A percentile compares a stretch with the other conserved stretches of the same genome.
These are phyloP conservation scores for Yamadazyma nakazawae DNA, from an alignment of 805 yeast species.

Conservation along the genomic window DNA sequence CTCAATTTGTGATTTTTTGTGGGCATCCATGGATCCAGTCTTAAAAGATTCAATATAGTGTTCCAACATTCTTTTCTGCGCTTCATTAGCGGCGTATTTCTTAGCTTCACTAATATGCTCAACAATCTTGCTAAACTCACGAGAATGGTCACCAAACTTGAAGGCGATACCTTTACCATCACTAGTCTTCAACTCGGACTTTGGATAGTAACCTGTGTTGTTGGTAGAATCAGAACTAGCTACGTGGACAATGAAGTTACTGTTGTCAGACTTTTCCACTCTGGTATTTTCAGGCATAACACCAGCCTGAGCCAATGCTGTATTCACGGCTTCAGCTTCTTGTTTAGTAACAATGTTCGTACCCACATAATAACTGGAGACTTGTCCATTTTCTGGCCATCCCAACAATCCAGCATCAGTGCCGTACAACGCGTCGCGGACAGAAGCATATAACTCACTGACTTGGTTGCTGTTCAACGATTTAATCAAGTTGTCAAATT, in stretches of 20 bases:
- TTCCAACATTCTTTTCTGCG: constrained; percentile 62
- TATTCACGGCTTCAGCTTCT: constrained; percentile 66
- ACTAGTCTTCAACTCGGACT: constrained; percentile 26
- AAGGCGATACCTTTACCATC: constrained; percentile 45
- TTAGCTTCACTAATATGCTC: constrained; percentile 55
- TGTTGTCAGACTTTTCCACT: constrained; percentile 51
- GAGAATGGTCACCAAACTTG: constrained; percentile 74
- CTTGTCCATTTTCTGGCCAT: constrained; percentile 73
- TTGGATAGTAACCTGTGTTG: constrained; percentile 52
- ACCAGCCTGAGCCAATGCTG: constrained; percentile 58
- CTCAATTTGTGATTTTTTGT: constrained; percentile 74
- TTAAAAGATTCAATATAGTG: constrained; percentile 66
- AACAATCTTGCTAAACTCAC: constrained; percentile 61
- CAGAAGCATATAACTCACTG: constrained; percentile 36
- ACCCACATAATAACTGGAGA: constrained; percentile 67
- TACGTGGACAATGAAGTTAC: constrained; percentile 56
- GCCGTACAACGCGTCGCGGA: constrained; percentile 50
- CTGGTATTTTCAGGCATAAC: constrained; percentile 81
- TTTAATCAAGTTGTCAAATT: constrained; percentile 47
- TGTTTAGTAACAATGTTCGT: constrained; percentile 41
- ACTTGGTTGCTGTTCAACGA: constrained; percentile 34
- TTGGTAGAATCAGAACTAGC: constrained; percentile 60
- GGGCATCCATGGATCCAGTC: constrained; percentile 83
- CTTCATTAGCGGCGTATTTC: constrained; percentile 67
- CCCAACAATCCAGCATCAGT: constrained; percentile 57